Evolutionary conservation across 2,329 filamentous ascomycete species (phyloP), one percentile per base, ranked within the genome.

Genomic region (Calonectria pseudoreteaudii): DNA sequence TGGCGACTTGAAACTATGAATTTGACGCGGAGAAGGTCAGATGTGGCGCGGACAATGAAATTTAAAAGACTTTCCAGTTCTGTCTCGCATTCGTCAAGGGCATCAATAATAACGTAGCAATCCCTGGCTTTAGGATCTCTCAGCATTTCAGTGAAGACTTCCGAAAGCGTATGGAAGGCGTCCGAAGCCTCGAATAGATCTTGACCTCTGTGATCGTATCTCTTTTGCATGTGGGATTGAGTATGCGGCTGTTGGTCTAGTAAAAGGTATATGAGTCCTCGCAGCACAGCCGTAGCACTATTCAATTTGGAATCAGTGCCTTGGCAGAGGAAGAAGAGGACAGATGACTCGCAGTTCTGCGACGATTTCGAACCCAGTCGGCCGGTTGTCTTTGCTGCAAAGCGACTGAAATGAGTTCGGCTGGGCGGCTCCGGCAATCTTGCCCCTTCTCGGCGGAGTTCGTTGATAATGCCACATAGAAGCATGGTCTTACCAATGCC

Each of bases 1-100:
- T 88, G 86, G 14, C 87, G 87, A 71, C 87, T 88, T 0, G 86
- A 86, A 0, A 88, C 75, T 30, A 88, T 72, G 83, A 84, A 88
- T 74, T 86, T 89, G 16, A 85, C 77, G 1, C 72, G 16, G 13
- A 4, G 50, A 9, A 23, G 36, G 0, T 18, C 10, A 0, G 58
- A 70, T 10, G 66, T 30, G 26, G 28, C 50, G 4, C 65, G 20
- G 76, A 80, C 0, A 41, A 80, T 65, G n/a, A 76, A 73, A 0
- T 82, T 56, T 14, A 89, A 77, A 8, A 89, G 84, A 47, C 26
- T 1, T 30, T 11, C 14, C 34, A 44, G 9, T n/a, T 81, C 38
- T 0, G 53, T 0, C 68, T 30, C 30, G 76, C 86, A 88, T 76
- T 89, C 87, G 70, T 90, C 87, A 1, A 89, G 84, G 1, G 86